These are phyloP conservation scores for Wickerhamiella allomyrinae DNA, from an alignment of 805 yeast genomes.

Conservation along the genomic window DNA sequence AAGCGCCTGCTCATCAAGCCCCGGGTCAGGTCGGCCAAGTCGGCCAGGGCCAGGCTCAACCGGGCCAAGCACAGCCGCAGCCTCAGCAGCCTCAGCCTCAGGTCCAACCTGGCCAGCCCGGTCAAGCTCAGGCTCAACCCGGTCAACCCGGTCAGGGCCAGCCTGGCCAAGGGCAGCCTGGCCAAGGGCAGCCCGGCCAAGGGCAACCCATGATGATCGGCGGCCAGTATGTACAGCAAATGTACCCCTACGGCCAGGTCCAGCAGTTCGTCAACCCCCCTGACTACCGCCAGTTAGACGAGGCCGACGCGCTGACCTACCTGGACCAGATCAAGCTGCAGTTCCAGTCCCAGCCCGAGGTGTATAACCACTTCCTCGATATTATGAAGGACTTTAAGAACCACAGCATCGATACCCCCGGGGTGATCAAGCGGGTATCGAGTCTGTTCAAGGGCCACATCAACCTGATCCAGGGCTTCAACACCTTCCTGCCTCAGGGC, in stretches of 20 bases:
- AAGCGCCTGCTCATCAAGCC: background rate
- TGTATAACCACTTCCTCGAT: slow-evolving; percentile 88
- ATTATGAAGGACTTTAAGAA: slow-evolving; percentile 98
- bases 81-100: background rate
- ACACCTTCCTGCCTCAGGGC: slow-evolving; percentile 95
- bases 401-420: slow-evolving; percentile 93
- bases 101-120: background rate
- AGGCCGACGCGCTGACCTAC: slow-evolving; percentile 89
- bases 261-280: slow-evolving; percentile 7
- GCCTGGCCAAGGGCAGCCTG: slow-evolving; percentile 4
- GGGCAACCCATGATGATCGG: slow-evolving; percentile 1
- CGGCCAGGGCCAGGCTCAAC: slow-evolving; percentile 4
- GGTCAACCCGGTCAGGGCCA: slow-evolving; percentile 4
- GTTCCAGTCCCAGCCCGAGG: slow-evolving; percentile 84
- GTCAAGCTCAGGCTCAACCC: background rate
- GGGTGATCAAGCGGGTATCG: slow-evolving; percentile 92
- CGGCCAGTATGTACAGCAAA: slow-evolving; percentile 5
- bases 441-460: slow-evolving; percentile 87
- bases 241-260: slow-evolving; percentile 10
- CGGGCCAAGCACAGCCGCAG: slow-evolving; percentile 1
- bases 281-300: slow-evolving; percentile 57
- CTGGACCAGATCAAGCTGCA: slow-evolving; percentile 91
- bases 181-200: slow-evolving; percentile 5
- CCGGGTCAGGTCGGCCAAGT: background rate
- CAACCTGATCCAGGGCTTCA: slow-evolving; percentile 84